Conservation (phyloP, 116 monocot genomes). For the Iris pallida region DNA sequence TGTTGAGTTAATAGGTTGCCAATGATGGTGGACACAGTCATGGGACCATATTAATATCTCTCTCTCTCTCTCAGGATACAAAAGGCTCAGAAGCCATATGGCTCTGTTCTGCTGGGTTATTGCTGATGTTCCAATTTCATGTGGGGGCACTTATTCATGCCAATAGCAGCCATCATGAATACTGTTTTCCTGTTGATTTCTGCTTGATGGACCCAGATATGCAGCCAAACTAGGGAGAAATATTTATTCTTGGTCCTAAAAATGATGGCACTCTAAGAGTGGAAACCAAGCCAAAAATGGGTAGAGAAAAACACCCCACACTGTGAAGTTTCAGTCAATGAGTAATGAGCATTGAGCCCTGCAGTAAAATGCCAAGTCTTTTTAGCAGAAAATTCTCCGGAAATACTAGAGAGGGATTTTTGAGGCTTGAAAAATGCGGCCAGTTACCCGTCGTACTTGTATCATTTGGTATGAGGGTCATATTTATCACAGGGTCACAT, state of each 20-base stretch:
- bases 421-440: no score
- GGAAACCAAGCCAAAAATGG: no score
- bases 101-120: slow-evolving; percentile 4
- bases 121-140: slow-evolving; percentile 19
- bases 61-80: neutral
- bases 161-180: slow-evolving; percentile 14
- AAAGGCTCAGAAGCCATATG: slow-evolving; percentile 17
- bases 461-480: no score
- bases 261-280: no score
- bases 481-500: neutral
- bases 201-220: slow-evolving; percentile 1
- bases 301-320: no score
- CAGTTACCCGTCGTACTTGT: no score
- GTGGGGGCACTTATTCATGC: slow-evolving; percentile 19
- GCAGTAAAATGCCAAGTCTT: no score
- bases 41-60: slow-evolving; percentile 19
- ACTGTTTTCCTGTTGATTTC: slow-evolving; percentile 8
- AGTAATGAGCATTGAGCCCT: no score
- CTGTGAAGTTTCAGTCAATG: no score
- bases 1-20: slow-evolving; percentile 17
- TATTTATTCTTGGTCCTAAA: neutral
- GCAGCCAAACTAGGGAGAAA: slow-evolving; percentile 5
- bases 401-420: no score
- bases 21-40: slow-evolving; percentile 16
- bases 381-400: no score